phyloP scores from a whole-genome alignment of 2,329 filamentous ascomycete genomes.

The Colletotrichum sp. region DNA sequence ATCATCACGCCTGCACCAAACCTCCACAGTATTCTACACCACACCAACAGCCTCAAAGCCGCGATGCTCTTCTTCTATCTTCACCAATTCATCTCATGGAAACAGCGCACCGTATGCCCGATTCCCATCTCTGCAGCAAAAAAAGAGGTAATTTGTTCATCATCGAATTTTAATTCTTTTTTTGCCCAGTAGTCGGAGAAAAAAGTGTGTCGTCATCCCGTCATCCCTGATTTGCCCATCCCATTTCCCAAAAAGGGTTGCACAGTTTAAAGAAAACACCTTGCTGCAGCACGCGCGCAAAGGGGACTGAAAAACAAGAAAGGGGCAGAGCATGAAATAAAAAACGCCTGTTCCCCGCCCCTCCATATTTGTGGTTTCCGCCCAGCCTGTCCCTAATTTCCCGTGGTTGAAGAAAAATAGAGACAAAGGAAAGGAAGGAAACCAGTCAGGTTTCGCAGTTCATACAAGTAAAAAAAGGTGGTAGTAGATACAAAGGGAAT shows the following conservation, averaged over 20 bases:
- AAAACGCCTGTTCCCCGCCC: neutral
- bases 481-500: conserved; percentile 17
- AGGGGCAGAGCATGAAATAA: neutral
- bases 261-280: conserved; percentile 12
- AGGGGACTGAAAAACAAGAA: neutral
- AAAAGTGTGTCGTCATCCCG: conserved; percentile 8
- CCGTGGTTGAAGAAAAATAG: neutral
- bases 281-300: conserved; percentile 1
- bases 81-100: neutral
- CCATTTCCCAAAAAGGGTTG: neutral
- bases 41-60: neutral
- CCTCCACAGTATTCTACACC: neutral
- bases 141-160: neutral
- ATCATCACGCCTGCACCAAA: neutral
- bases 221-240: conserved; percentile 9
- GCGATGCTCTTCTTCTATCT: neutral
- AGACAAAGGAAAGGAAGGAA: conserved; percentile 5
- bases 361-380: neutral
- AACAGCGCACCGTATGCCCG: neutral
- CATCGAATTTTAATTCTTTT: conserved; percentile 3
- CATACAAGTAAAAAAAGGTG: conserved; percentile 1
- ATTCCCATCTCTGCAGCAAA: neutral
- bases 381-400: conserved; percentile 5
- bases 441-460: neutral
- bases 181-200: neutral